A percentile compares a stretch with the other conserved stretches of the same genome.
Evolutionary conservation across 2,329 filamentous ascomycete genomes (phyloP).

Genomic region (Stenocarpella maydis): DNA sequence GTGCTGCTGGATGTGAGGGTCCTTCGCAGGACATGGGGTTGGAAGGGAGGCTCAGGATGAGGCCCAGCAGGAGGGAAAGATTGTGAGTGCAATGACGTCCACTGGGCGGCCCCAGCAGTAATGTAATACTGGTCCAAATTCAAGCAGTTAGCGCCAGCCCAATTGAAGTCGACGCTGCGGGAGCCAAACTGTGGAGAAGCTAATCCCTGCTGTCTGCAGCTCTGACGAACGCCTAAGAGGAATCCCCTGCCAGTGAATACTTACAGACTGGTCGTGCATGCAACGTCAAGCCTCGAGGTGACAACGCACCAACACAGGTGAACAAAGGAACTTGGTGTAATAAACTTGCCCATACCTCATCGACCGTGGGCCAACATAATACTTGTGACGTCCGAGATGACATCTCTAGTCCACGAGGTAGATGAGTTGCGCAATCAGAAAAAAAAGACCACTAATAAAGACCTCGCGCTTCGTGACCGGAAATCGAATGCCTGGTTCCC

Average conservation of each 20-base stretch:
- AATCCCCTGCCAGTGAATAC: background rate
- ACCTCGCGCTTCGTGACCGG: background rate
- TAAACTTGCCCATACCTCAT: background rate
- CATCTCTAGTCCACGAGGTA: background rate
- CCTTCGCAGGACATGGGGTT: background rate
- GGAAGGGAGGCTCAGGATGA: conserved; percentile 17
- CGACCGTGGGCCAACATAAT: no score
- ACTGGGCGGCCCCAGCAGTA: conserved; percentile 1
- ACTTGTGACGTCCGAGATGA: background rate
- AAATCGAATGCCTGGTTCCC: background rate
- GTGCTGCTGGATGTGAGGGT: background rate
- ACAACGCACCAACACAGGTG: background rate
- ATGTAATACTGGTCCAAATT: conserved; percentile 20
- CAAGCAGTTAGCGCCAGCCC: conserved; percentile 5
- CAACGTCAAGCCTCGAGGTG: background rate
- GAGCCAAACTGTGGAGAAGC: conserved; percentile 21
- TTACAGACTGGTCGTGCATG: background rate
- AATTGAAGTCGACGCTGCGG: background rate
- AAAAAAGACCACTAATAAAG: background rate
- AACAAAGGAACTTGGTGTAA: background rate
- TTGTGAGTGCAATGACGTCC: conserved; percentile 16
- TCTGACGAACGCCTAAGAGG: conserved; percentile 18
- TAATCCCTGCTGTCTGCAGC: conserved; percentile 21
- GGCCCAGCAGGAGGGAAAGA: conserved; percentile 5
- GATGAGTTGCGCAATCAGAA: background rate